Base-by-base conservation (phyloP, 768 basidiomycete species). In the Rhizopogon rudus region DNA sequence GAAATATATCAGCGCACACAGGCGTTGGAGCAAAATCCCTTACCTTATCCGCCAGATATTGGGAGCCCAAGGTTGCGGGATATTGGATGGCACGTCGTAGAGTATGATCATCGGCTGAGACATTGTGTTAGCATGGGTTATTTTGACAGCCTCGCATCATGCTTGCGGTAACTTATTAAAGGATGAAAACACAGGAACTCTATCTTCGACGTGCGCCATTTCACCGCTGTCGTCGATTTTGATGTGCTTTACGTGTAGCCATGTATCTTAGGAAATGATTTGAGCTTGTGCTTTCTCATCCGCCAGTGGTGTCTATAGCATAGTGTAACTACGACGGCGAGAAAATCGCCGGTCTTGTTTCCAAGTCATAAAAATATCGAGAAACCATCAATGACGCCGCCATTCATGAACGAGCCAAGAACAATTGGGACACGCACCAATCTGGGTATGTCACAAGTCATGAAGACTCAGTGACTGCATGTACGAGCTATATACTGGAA, bases 11-110 rank as follows among this genome's bases (percentile, higher is more conserved):
- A 13, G 40, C 8, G 12, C 53, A 45, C 29, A 10, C 7, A 46
- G 7, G 8, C 28, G 22, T 12, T 7, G 25, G 16, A 28, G 31
- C n/a, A 39, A 12, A 57, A 10, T 13, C 14, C 53, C 72, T 33
- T 51, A 83, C 86, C 88, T 74, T 58, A 90, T 79, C 43, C 85
- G 77, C 87, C 87, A 89, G 29, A 86, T 72, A 58, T 86, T 87
- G 29, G 88, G 88, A 51, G 83, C 83, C 87, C 87, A 90, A n/a
- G 87, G 78, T 52, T 86, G 82, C 2, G 82, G 74, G 8, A 75
- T 76, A 48, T 74, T 75, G 9, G 85, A 83, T 35, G 78, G 82
- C 20, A 84, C 75, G 58, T 90, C 88, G 64, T 88, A 90, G 14
- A 90, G 72, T 14, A 75, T 81, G 57, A 90, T 84, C 45, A 73